Conservation (phyloP, 2,329 filamentous ascomycete genomes). For the Cladosporium colombiae region DNA sequence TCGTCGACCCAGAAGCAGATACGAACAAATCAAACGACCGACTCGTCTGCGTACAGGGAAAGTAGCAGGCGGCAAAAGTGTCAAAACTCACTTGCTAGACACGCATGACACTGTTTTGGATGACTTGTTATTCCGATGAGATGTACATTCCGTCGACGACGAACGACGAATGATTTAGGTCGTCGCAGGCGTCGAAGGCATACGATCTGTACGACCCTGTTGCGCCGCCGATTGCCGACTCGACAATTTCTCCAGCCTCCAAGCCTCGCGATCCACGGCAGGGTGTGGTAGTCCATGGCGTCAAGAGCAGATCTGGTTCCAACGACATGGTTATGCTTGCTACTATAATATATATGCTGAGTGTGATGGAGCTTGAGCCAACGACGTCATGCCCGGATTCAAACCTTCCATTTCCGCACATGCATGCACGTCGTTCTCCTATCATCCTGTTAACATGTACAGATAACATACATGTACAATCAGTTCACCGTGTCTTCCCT, state of each 20-base stretch:
- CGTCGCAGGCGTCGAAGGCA: background rate
- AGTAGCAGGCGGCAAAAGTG: background rate
- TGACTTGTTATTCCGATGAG: background rate
- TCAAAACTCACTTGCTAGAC: background rate
- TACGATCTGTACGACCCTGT: background rate
- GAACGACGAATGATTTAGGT: background rate
- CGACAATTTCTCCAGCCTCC: background rate
- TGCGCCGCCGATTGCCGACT: background rate
- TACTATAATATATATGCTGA: background rate
- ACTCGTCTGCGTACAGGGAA: background rate
- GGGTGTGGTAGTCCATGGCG: background rate
- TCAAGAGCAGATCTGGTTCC: background rate
- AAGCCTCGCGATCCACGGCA: background rate
- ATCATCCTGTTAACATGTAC: background rate
- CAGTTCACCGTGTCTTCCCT: background rate
- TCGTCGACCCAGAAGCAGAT: background rate
- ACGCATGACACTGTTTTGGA: background rate
- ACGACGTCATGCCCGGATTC: background rate
- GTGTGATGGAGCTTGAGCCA: background rate
- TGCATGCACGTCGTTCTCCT: too few species aligned
- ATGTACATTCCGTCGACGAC: background rate
- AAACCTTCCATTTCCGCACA: too few species aligned
- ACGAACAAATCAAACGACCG: background rate
- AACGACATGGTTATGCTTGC: background rate
- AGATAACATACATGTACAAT: background rate